Conservation (phyloP, 2,329 filamentous ascomycete species). For the Cyphellophora europaea region DNA sequence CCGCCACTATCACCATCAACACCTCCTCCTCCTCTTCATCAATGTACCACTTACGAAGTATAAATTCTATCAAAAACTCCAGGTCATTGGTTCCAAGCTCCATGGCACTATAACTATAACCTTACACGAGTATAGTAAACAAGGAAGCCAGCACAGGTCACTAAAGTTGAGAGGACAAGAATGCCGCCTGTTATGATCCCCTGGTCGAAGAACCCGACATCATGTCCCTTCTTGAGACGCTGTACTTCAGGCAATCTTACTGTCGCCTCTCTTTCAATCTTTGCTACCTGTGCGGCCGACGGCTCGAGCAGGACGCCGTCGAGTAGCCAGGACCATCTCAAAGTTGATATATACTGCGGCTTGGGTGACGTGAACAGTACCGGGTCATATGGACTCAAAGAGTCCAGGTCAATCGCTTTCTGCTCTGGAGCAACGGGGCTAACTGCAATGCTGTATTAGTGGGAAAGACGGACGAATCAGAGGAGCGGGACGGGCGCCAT, state of each 20-base stretch:
- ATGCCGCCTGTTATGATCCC: neutral
- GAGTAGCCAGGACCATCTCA: neutral
- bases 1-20: too few species aligned
- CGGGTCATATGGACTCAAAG: neutral
- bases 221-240: neutral
- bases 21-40: too few species aligned
- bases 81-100: too few species aligned
- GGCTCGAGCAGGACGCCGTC: neutral
- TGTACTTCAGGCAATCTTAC: neutral
- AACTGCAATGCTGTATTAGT: neutral
- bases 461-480: neutral
- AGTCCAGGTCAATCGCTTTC: neutral
- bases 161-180: too few species aligned
- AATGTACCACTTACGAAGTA: too few species aligned
- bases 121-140: too few species aligned
- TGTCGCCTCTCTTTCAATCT: neutral
- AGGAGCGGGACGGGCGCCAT: neutral
- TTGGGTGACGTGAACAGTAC: neutral
- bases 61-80: too few species aligned
- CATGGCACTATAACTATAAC: too few species aligned
- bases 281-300: too few species aligned
- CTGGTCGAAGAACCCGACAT: neutral
- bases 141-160: too few species aligned
- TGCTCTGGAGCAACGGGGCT: neutral
- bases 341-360: neutral